Evolutionary conservation across 1,139 yeast genomes (phyloP), one percentile per base, ranked within the genome.

Genomic region (Pichia sp.): DNA sequence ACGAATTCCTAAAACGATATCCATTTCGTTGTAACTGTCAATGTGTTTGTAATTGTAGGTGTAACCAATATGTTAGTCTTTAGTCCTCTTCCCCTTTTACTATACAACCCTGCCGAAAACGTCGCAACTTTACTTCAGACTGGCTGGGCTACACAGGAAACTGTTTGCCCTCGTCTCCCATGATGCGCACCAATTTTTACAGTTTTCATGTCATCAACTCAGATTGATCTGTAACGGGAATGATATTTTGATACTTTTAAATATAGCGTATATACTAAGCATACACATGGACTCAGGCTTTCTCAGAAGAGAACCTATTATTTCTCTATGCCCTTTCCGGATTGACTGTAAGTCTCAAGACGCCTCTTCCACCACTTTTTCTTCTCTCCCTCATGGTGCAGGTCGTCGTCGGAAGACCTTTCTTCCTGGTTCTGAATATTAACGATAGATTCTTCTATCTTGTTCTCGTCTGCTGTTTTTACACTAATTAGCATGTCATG

Each of bases 1-100:
- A 67, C 81, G 86, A 64, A 93, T 85, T 57, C 98, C 98, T 64
- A 93, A 76, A 58, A 92, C 76, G 66, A 92, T 84, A 76, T 93
- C 98, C 99, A 93, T 90, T 56, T 67, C 15, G 29, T 7, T 4
- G 7, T 23, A 11, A 30, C 7, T 26, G 23, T n/a, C n/a, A n/a
- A n/a, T 40, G 41, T 7, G 11, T 34, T 36, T 13, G 41, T n/a
- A 16, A 7, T 38, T 13, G 38, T 10, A 10, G 41, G 41, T n/a
- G 5, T 38, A 38, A n/a, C 19, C 15, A 8, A 13, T 16, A 11
- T 34, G 11, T 5, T 11, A 31, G 4, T 31, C 34, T 31, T 3
- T 31, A 2, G 52, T n/a, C 45, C 29, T 23, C 47, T 31, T 3
- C 34, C 2, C 4, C n/a, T n/a, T 31, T 4, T 3, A 2, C 11